Base-by-base conservation (phyloP, 208 protist genomes). In the Leishmania martiniquensis region DNA sequence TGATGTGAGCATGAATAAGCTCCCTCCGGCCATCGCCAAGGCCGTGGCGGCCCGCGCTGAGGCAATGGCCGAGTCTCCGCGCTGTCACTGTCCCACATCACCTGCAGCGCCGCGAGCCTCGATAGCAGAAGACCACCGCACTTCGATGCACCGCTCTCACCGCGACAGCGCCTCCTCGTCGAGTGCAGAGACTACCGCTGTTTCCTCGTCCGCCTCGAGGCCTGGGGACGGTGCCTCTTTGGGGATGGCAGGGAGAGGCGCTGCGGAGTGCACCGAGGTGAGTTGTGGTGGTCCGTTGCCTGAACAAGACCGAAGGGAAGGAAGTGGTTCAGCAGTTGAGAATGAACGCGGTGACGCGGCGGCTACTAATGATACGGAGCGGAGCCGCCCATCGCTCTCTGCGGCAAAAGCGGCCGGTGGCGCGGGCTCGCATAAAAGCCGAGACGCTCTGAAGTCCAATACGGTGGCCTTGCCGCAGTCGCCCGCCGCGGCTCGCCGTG, bases 1-100 rank as follows among this genome's bases (percentile, higher is more conserved):
- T 66, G 78, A 54, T 45, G 68, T 57, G 57, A 69, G 72, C 92
- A 89, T 75, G 84, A 77, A 83, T 62, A 4, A n/a, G 13, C 74
- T 83, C 57, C 79, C 79, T 2, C 10, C 67, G 0, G 34, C 47
- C 39, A 52, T 72, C 29, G 75, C 72, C 13, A 59, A 60, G 25
- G 68, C 68, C 25, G 70, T 72, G 22, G 51, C 68, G 10, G 74
- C 74, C 7, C 79, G 79, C 17, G 60, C 66, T 37, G 66, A 54
- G 25, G 49, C 22, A 6, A 34, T 2, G n/a, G 63, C 55, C n/a
- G 72, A 59, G 47, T 42, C 49, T 13, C 49, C 45, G 49, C 68
- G 25, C 22, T 10, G 10, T 32, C 47, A 5, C 25, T 6, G n/a
- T 15, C 1, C 22, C 44, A 70, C 17, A 51, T 34, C 22, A 17